Percentiles rank a stretch among this genome's conserved stretches.
phyloP scores from a whole-genome alignment of 306 rosid species.

The Acacia crassicarpa region DNA sequence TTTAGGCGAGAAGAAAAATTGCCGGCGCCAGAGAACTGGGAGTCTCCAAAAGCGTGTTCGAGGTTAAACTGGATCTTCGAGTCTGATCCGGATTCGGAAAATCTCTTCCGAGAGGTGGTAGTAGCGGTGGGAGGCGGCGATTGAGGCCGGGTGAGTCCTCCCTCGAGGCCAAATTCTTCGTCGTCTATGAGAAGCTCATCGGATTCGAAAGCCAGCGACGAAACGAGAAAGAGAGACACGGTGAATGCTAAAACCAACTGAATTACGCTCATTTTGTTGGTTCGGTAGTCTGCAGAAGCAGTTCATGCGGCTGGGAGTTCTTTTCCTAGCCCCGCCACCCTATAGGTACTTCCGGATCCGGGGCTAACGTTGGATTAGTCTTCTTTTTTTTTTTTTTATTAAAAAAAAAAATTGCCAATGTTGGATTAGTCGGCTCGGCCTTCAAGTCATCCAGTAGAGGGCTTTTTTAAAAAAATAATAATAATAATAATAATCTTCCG shows the following conservation, averaged over 20 bases:
- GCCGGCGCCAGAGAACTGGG: conserved; percentile 75
- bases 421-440: too few relatives aligned
- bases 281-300: neutral
- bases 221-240: conserved; percentile 29
- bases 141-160: conserved; percentile 52
- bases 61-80: conserved; percentile 91
- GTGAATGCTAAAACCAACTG: conserved; percentile 35
- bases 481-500: too few relatives aligned
- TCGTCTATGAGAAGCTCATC: conserved; percentile 93
- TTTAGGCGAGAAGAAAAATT: conserved; percentile 92
- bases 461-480: too few relatives aligned
- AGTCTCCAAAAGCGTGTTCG: conserved; percentile 88
- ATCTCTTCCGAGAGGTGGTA: conserved; percentile 56
- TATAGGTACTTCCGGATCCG: too few relatives aligned
- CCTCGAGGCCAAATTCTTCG: conserved; percentile 91
- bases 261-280: conserved; percentile 26
- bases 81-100: conserved; percentile 71
- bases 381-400: too few relatives aligned
- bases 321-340: neutral
- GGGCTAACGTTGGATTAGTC: too few relatives aligned
- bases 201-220: conserved; percentile 69
- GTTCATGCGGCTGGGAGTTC: neutral
- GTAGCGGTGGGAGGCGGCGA: conserved; percentile 38
- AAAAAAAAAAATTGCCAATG: too few relatives aligned
- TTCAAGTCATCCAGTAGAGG: too few relatives aligned